Evolutionary conservation across 2,329 filamentous ascomycete species (phyloP).

Genomic region (Dactylonectria macrodidyma): DNA sequence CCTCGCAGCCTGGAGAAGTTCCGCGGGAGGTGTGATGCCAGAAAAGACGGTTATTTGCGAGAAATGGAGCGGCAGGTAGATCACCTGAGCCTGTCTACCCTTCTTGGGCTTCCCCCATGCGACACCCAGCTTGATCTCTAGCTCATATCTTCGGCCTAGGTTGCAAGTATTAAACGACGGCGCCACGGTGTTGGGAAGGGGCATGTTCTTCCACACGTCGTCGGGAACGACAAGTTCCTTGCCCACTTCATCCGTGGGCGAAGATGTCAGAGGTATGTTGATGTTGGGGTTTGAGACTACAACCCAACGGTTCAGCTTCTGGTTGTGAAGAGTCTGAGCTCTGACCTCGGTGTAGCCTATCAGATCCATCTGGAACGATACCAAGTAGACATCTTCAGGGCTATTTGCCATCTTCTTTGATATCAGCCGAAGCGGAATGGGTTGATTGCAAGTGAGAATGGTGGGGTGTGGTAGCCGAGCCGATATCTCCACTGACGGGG

Average conservation of each 20-base stretch:
- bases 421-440: conserved; percentile 84
- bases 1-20: conserved; percentile 76
- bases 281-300: conserved; percentile 81
- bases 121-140: conserved; percentile 86
- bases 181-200: conserved; percentile 87
- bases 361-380: conserved; percentile 85
- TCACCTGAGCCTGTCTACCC: conserved; percentile 71
- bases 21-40: conserved; percentile 85
- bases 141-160: conserved; percentile 83
- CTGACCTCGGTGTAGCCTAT: conserved; percentile 85
- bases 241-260: conserved; percentile 69
- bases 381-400: conserved; percentile 80
- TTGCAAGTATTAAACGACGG: conserved; percentile 94
- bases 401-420: conserved; percentile 82
- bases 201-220: conserved; percentile 78
- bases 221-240: conserved; percentile 80
- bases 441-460: conserved; percentile 90
- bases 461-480: conserved; percentile 89
- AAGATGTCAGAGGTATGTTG: conserved; percentile 75
- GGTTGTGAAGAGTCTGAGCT: conserved; percentile 81
- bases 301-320: conserved; percentile 82
- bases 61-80: conserved; percentile 85
- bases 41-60: conserved; percentile 84
- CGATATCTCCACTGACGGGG: conserved; percentile 81
- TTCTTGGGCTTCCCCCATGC: conserved; percentile 75